Percentiles rank a stretch among this genome's conserved stretches.
Conservation (phyloP, 257 asterid genomes). For the Solanum sitiens region DNA sequence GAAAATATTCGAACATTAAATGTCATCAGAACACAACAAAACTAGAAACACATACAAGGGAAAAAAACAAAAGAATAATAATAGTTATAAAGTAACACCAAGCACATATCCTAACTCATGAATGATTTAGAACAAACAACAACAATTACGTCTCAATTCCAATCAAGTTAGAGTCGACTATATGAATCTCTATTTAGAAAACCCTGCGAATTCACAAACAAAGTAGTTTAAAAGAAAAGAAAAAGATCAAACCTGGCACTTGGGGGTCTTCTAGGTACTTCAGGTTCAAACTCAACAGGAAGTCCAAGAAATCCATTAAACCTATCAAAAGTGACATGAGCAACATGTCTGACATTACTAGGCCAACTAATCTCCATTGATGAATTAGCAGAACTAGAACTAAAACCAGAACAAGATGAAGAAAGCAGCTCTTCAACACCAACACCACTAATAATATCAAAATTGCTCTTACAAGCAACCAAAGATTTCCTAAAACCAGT, state of each 20-base stretch:
- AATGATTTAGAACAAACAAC: not conserved
- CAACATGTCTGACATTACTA: slow-evolving; percentile 50
- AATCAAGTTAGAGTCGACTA: not conserved
- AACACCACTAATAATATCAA: not conserved
- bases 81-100: not conserved
- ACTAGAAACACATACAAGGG: not conserved
- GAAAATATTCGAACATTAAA: not conserved
- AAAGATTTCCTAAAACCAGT: slow-evolving; percentile 36
- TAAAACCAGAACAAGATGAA: not conserved
- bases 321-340: slow-evolving; percentile 55
- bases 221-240: not conserved
- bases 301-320: slow-evolving; percentile 58
- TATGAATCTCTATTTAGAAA: not conserved
- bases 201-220: not conserved
- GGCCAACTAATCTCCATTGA: slow-evolving; percentile 39
- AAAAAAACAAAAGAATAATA: not conserved
- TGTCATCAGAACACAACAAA: not conserved
- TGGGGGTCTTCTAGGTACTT: slow-evolving; percentile 52
- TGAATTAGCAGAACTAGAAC: not conserved
- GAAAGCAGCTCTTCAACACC: slow-evolving; percentile 16
- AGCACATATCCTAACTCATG: not conserved
- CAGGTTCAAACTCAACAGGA: slow-evolving; percentile 62
- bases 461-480: slow-evolving; percentile 27
- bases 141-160: not conserved
- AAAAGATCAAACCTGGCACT: slow-evolving; percentile 41